Evolutionary conservation across 2,329 filamentous ascomycete genomes (phyloP).

Genomic region (Venturia aucupariae): DNA sequence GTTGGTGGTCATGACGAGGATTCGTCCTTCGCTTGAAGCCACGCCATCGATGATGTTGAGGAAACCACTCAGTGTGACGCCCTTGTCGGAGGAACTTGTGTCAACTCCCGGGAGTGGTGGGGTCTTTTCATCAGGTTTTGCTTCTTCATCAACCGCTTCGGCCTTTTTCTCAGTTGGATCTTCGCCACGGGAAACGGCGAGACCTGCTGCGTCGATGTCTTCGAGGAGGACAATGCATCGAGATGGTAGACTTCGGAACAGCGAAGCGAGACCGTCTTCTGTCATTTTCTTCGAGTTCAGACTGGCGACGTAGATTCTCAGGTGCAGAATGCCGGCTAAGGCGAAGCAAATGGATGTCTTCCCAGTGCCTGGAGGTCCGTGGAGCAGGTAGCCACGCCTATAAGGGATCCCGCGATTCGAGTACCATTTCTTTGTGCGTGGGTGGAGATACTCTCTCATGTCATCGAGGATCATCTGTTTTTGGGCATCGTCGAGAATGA

Average conservation of each 20-base stretch:
- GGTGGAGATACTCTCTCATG: slow-evolving; percentile 42
- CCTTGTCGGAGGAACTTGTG: not conserved
- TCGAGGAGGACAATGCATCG: slow-evolving; percentile 67
- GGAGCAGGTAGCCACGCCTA: slow-evolving; percentile 68
- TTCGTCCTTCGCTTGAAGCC: slow-evolving; percentile 19
- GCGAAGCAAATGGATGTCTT: slow-evolving; percentile 53
- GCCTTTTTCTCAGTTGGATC: slow-evolving; percentile 1
- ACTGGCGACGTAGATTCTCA: slow-evolving; percentile 34
- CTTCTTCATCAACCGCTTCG: not conserved
- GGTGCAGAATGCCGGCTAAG: slow-evolving; percentile 37
- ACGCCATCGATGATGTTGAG: slow-evolving; percentile 22
- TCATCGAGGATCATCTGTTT: slow-evolving; percentile 13
- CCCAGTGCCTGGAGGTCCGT: slow-evolving; percentile 72
- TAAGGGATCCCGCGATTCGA: slow-evolving; percentile 77
- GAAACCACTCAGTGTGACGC: slow-evolving; percentile 17
- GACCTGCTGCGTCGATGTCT: slow-evolving; percentile 50
- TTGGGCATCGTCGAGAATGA: slow-evolving; percentile 9
- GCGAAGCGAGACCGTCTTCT: slow-evolving; percentile 55
- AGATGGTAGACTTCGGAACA: slow-evolving; percentile 59
- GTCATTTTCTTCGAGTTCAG: slow-evolving; percentile 32
- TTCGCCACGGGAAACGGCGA: slow-evolving; percentile 1
- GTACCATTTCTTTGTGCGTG: slow-evolving; percentile 67
- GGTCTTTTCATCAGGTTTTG: slow-evolving; percentile 1
- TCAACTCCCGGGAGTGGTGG: not conserved
- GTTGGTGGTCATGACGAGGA: slow-evolving; percentile 25